Conservation (phyloP, 495 filamentous ascomycete genomes). For the Entonaema liquescens region DNA sequence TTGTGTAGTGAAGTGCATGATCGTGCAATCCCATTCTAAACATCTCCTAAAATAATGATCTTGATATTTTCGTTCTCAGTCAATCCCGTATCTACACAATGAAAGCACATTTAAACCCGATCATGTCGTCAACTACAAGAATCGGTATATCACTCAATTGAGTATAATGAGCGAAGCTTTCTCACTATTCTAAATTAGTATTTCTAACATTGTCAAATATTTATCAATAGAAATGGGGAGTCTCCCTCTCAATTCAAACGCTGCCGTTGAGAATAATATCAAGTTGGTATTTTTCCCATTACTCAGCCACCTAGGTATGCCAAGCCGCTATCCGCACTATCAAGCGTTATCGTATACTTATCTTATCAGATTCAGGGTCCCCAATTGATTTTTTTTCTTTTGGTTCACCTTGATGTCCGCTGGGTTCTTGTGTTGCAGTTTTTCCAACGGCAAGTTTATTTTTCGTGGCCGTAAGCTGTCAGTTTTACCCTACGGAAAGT, state of each 20-base stretch:
- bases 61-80: neutral
- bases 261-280: too few species aligned
- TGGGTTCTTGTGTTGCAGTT: neutral
- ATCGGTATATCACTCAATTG: too few species aligned
- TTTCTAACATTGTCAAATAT: too few species aligned
- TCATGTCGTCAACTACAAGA: too few species aligned
- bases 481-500: neutral
- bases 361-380: slow-evolving; percentile 1
- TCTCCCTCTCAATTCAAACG: too few species aligned
- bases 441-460: neutral
- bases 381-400: neutral
- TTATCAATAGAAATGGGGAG: too few species aligned
- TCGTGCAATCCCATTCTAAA: too few species aligned
- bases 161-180: too few species aligned
- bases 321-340: neutral
- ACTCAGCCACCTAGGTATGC: neutral
- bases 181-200: too few species aligned
- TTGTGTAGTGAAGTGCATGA: neutral
- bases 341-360: neutral
- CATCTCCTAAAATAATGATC: too few species aligned
- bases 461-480: neutral
- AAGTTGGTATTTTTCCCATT: neutral
- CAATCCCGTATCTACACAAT: too few species aligned
- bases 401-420: neutral
- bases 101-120: too few species aligned